These are phyloP conservation scores for Leccinum subfulvum DNA, from an alignment of 1,284 basidiomycete species.

Conservation along the genomic window DNA sequence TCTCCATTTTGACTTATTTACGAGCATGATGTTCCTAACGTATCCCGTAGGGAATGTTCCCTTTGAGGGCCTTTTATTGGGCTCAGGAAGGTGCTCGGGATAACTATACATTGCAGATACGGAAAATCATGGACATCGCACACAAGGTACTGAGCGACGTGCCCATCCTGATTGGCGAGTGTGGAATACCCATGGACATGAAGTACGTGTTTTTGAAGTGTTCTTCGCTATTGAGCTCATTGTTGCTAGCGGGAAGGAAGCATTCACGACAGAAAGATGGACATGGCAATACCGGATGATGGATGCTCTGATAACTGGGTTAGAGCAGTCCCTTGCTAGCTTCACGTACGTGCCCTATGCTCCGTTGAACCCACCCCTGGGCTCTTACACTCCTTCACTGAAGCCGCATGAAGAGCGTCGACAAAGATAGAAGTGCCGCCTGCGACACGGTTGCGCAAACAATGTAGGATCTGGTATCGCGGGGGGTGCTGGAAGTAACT, in stretches of 20 bases:
- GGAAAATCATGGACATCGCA: constrained; percentile 71
- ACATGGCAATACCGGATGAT: constrained; percentile 83
- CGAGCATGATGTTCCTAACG: constrained; percentile 8
- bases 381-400: constrained; percentile 21
- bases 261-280: constrained; percentile 75
- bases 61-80: constrained; percentile 79
- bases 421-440: constrained; percentile 91
- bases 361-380: background rate
- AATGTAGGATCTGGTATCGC: constrained; percentile 90
- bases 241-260: constrained; percentile 57
- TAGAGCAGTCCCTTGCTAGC: constrained; percentile 71
- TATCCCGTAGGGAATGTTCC: constrained; percentile 74
- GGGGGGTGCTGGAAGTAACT: constrained; percentile 91
- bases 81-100: constrained; percentile 76
- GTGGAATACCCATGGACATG: constrained; percentile 92
- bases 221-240: constrained; percentile 9
- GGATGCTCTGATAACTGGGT: constrained; percentile 80
- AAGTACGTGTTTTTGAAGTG: constrained; percentile 56
- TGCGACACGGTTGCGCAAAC: constrained; percentile 76
- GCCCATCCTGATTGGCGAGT: constrained; percentile 86
- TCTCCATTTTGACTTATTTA: background rate
- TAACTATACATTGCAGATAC: constrained; percentile 81
- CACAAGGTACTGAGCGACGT: constrained; percentile 71
- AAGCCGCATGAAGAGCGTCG: constrained; percentile 74
- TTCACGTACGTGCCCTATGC: constrained; percentile 67